Base-by-base conservation (phyloP, 139 green algal genomes). In the Eudorina sp. region DNA sequence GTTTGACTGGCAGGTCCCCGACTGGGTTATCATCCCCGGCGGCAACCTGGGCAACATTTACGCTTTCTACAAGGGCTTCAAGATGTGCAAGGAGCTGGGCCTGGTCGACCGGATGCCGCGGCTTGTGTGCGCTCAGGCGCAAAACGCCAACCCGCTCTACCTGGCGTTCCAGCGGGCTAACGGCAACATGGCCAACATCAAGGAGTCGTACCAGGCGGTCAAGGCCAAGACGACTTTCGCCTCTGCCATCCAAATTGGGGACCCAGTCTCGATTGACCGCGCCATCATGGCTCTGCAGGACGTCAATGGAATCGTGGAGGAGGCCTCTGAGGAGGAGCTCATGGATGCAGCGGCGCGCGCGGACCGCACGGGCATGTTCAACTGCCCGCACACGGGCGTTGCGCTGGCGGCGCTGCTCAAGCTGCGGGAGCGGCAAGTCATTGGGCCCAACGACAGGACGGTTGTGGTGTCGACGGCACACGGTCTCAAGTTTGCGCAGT, bases 31-130 rank as follows among this genome's bases (percentile, higher is more conserved):
- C 93, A 99, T 99, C 89, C 97, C 97, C 4, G 96, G 97, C 81
- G 98, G 98, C 89, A 99, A 99, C 95, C 94, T 99, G 45, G 98
- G 98, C 89, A 99, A 99, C 96, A 96, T 99, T 72, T 99, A 99
- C 91, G 98, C 98, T 21, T 99, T 99, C 90, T 99, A 99, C 97
- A 99, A 99, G 93, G 94, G 94, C 78, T 96, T 96, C 92, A 94
- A 95, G 89, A 95, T 96, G 94, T 91, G 89, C 85, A 89, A 90
- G 74, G 98, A 99, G 40, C 94, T 99, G 77, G 98, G 98, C 43
- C 92, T 99, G 43, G 93, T 96, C 19, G 94, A 99, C 91, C 84
- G 90, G 23, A 94, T 99, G 68, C 98, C 98, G 3, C 94, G 98
- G n/a, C 92, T 99, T 82, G 98, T 99, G 36, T 86, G 88, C 18